Conservation (phyloP, 176 grass and related monocot species). For the Pharus latifolius region DNA sequence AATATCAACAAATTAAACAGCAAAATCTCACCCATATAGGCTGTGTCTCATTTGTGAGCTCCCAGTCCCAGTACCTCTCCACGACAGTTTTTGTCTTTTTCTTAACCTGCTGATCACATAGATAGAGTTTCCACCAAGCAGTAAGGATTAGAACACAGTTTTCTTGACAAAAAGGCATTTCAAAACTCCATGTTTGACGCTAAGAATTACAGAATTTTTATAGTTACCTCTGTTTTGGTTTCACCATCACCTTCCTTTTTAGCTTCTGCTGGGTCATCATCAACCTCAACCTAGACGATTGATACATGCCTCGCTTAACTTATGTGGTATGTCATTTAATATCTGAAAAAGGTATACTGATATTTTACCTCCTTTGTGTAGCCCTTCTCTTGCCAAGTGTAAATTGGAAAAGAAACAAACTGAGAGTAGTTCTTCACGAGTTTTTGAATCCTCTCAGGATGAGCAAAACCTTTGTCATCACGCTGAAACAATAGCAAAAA, state of each 20-base stretch:
- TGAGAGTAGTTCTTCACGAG: conserved; percentile 98
- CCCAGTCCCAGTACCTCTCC: conserved; percentile 99
- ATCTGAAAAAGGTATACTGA: too few relatives aligned
- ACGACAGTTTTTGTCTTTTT: conserved; percentile 89
- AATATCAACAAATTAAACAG: conserved; percentile 1
- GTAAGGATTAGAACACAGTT: conserved; percentile 5
- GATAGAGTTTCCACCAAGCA: not conserved
- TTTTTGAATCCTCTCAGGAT: conserved; percentile 91
- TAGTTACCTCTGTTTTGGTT: conserved; percentile 56
- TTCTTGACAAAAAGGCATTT: not conserved
- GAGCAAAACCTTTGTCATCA: conserved; percentile 89
- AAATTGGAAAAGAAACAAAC: conserved; percentile 98
- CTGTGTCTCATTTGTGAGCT: conserved; percentile 92
- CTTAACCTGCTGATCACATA: conserved; percentile 41
- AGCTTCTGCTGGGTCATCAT: conserved; percentile 64
- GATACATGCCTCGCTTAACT: not conserved
- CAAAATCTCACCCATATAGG: conserved; percentile 78
- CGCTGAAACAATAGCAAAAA: conserved; percentile 29
- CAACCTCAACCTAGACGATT: conserved; percentile 69
- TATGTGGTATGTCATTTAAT: too few relatives aligned
- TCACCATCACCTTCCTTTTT: conserved; percentile 62
- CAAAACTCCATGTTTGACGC: too few relatives aligned
- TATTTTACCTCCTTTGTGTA: conserved; percentile 88
- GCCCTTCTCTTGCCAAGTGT: conserved; percentile 96
- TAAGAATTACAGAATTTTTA: not conserved